Evolutionary conservation across 2,329 filamentous ascomycete genomes (phyloP), one percentile per base, ranked within the genome.

Genomic region (Ophiostoma novo-ulmi): DNA sequence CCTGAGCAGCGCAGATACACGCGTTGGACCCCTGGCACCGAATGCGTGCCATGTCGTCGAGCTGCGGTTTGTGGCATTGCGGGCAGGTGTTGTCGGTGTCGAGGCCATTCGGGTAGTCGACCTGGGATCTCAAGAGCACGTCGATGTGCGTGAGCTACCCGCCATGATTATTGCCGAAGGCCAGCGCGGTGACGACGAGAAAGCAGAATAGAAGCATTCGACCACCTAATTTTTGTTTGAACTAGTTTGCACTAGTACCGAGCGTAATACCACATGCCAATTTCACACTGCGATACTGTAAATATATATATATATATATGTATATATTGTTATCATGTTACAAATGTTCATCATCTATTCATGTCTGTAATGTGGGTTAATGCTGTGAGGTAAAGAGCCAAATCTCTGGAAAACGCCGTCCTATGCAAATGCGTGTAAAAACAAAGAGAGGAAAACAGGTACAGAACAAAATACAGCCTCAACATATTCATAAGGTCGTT

Each of bases 81-180:
- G 82, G 69, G 83, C 86, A 67, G 92, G 91, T 0, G 84, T 92
- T 41, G 83, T 92, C 39, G 84, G 85, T n/a, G 79, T 94, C 2
- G 91, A 94, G 75, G 88, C 89, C 2, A 83, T 94, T 26, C 83
- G 91, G 68, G 86, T 94, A 1, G 83, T 94, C 3, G 92, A 95
- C 78, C 77, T 94, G 72, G 86, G 83, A 31, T 91, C 87, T 44
- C 89, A 92, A 76, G 91, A 94, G 80, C 89, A 91, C 76, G 89
- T 92, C 3, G 91, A 94, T 78, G 88, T 94, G 70, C 85, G 87
- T 72, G 90, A 94, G 73, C 77, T 95, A 73, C 92, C 92, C 0
- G 88, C 85, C 64, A 87, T 93, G 75, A 80, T 92, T 69, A 84
- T 89, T 20, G 79, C 65, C 26, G 70, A 73, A 65, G 67, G 73